phyloP scores from a whole-genome alignment of 768 basidiomycete species.

The Suillus luteus region DNA sequence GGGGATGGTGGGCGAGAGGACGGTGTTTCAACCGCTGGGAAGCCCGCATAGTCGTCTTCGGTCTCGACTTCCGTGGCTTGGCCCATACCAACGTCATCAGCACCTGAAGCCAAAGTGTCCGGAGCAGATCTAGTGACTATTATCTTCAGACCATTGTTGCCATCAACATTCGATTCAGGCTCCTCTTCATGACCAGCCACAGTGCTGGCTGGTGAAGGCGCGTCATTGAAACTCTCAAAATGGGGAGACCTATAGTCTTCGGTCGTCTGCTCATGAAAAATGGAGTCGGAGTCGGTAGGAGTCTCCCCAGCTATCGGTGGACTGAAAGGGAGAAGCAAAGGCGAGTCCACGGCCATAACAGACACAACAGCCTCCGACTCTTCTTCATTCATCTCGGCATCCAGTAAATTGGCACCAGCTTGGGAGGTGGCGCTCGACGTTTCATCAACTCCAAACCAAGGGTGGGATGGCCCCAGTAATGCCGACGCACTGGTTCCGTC shows the following conservation, averaged over 20 bases:
- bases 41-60: not conserved
- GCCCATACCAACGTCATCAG: not conserved
- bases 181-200: slow-evolving; percentile 3
- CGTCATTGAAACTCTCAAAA: slow-evolving; percentile 6
- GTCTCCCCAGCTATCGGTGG: not conserved
- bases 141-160: not conserved
- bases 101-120: not conserved
- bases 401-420: slow-evolving; percentile 1
- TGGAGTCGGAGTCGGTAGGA: slow-evolving; percentile 6
- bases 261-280: slow-evolving; percentile 5
- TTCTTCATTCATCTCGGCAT: slow-evolving; percentile 5
- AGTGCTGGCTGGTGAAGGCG: slow-evolving; percentile 5
- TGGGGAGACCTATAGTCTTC: slow-evolving; percentile 9
- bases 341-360: not conserved
- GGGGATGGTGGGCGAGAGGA: not conserved
- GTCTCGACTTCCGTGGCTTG: not conserved
- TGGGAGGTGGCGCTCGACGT: not conserved
- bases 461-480: slow-evolving; percentile 22
- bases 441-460: slow-evolving; percentile 17
- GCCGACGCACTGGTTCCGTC: slow-evolving; percentile 33
- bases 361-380: not conserved
- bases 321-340: not conserved
- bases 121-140: not conserved
- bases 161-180: not conserved
- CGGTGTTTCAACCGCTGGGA: not conserved